Evolutionary conservation across 768 basidiomycete genomes (phyloP).

Genomic region (Nidularia sp.): DNA sequence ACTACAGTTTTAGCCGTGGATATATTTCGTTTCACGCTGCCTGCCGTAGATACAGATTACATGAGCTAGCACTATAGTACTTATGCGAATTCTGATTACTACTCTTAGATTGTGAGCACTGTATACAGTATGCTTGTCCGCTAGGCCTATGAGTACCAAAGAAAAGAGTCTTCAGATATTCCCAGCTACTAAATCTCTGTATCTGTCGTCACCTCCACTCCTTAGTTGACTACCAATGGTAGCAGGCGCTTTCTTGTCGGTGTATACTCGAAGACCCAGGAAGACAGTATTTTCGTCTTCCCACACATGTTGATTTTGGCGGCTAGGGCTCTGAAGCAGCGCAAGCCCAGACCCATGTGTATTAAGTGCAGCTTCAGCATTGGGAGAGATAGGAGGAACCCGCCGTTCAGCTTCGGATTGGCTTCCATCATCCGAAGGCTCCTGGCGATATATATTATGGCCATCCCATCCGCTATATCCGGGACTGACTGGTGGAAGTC

Average conservation of each 20-base stretch:
- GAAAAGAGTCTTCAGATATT: neutral
- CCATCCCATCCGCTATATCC: neutral
- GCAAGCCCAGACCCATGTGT: neutral
- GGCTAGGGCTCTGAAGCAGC: neutral
- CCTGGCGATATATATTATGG: neutral
- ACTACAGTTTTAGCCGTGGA: neutral
- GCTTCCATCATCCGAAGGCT: neutral
- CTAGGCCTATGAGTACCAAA: neutral
- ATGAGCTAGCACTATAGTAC: neutral
- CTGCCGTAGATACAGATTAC: neutral
- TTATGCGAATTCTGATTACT: neutral
- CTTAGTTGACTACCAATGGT: conserved; percentile 11
- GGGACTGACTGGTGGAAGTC: neutral
- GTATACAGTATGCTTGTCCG: neutral
- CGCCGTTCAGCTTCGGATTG: neutral
- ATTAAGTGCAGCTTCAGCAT: neutral
- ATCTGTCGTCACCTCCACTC: neutral
- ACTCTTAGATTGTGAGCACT: neutral
- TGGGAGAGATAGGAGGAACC: neutral
- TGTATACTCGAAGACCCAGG: conserved; percentile 13
- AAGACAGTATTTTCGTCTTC: conserved; percentile 7
- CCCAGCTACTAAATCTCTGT: neutral
- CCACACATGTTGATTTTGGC: neutral
- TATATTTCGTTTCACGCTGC: neutral
- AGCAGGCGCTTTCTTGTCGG: conserved; percentile 5